These are phyloP conservation scores for Grosmannia clavigera DNA, from an alignment of 2,329 filamentous ascomycete genomes.

Conservation along the genomic window DNA sequence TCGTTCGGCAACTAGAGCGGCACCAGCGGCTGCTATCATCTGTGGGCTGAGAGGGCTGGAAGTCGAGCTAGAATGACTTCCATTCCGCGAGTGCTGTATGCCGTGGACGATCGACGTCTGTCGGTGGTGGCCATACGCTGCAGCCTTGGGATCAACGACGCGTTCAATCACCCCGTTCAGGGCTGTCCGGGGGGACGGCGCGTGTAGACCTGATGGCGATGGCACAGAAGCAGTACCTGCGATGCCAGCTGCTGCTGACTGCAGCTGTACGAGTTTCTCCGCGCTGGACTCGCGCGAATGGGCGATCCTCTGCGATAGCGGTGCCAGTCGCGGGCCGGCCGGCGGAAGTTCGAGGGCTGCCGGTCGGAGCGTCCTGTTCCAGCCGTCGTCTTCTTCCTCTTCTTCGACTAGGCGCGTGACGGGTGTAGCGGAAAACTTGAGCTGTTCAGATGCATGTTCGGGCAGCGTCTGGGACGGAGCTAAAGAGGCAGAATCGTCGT, in stretches of 20 bases:
- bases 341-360: slow-evolving; percentile 25
- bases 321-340: slow-evolving; percentile 3
- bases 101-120: slow-evolving; percentile 97
- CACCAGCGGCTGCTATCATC: slow-evolving; percentile 60
- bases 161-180: slow-evolving; percentile 35
- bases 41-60: slow-evolving; percentile 81
- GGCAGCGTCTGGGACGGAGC: slow-evolving; percentile 48
- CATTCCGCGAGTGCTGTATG: slow-evolving; percentile 82
- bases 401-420: slow-evolving; percentile 40
- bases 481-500: slow-evolving; percentile 15
- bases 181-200: slow-evolving; percentile 25
- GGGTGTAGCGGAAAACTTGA: slow-evolving; percentile 38
- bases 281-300: slow-evolving; percentile 48
- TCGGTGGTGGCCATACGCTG: slow-evolving; percentile 72
- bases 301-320: slow-evolving; percentile 24
- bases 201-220: slow-evolving; percentile 26
- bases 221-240: slow-evolving; percentile 9
- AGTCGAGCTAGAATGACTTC: slow-evolving; percentile 68
- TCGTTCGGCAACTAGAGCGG: slow-evolving; percentile 38
- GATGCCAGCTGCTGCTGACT: background rate
- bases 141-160: slow-evolving; percentile 41
- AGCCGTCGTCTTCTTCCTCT: slow-evolving; percentile 37
- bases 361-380: slow-evolving; percentile 40
- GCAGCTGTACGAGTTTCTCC: slow-evolving; percentile 33
- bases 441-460: slow-evolving; percentile 39